A percentile compares a stretch with the other conserved stretches of the same genome.
Evolutionary conservation across 345 rosid genomes (phyloP).

Genomic region (Trapa incisa): DNA sequence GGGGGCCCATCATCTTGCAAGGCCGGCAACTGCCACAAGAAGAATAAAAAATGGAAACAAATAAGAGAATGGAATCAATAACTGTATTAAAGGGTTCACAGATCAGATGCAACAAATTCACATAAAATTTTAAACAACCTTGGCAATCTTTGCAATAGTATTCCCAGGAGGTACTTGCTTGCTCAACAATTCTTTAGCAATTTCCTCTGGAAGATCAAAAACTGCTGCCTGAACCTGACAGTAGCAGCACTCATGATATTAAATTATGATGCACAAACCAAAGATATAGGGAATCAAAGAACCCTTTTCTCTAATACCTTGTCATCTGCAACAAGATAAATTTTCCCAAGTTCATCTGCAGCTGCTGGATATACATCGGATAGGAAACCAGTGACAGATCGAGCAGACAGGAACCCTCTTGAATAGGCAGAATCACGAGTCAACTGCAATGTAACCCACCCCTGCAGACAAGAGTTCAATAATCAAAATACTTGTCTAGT

Average conservation of each 20-base stretch:
- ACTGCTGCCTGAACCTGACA: constrained; percentile 90
- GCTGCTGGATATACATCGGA: constrained; percentile 74
- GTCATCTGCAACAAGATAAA: constrained; percentile 79
- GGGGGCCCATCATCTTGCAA: constrained; percentile 92
- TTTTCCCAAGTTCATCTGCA: constrained; percentile 87
- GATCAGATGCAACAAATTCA: not conserved
- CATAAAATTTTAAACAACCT: constrained; percentile 27
- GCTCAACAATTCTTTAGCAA: constrained; percentile 63
- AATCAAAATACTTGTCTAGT: not conserved
- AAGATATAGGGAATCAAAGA: not conserved
- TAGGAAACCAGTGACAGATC: constrained; percentile 88
- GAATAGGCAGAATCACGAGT: constrained; percentile 55
- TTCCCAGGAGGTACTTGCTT: constrained; percentile 75
- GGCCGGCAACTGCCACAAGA: constrained; percentile 54
- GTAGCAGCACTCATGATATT: constrained; percentile 11
- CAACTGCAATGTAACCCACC: constrained; percentile 79
- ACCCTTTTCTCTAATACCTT: constrained; percentile 23
- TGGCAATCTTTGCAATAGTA: constrained; percentile 51
- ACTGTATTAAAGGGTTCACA: not conserved
- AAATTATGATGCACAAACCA: not conserved
- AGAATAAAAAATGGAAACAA: not conserved
- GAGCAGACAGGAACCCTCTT: constrained; percentile 67
- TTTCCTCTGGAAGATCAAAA: constrained; percentile 91
- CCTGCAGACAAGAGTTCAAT: constrained; percentile 33
- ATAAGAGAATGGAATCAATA: not conserved